Evolutionary conservation across 1,284 basidiomycete genomes (phyloP).

Genomic region (Austropuccinia psidii): DNA sequence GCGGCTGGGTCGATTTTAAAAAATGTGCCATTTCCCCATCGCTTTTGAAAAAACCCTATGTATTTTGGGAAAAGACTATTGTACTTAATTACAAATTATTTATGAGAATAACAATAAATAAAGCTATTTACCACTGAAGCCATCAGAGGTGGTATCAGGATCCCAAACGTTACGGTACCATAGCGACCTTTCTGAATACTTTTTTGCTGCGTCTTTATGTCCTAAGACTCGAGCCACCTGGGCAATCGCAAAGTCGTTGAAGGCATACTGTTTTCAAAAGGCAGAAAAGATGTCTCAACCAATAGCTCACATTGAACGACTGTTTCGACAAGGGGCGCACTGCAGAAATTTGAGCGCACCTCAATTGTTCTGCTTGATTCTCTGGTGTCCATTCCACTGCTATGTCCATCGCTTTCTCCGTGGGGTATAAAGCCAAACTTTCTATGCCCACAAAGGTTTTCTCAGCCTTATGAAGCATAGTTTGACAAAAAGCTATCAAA

Average conservation of each 20-base stretch:
- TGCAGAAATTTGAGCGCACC: too few species aligned
- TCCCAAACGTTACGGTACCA: constrained; percentile 58
- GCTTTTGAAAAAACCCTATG: not conserved
- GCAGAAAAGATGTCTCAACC: not conserved
- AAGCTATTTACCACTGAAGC: constrained; percentile 51
- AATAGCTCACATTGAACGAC: not conserved
- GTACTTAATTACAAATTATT: not conserved
- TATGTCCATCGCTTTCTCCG: not conserved
- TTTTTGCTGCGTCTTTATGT: not conserved
- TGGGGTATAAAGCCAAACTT: not conserved
- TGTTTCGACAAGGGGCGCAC: too few species aligned
- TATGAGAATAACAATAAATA: not conserved
- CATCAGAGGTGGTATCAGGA: constrained; percentile 54
- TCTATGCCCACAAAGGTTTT: too few species aligned
- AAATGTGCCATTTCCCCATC: not conserved
- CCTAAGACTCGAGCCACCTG: not conserved
- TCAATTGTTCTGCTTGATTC: constrained; percentile 11
- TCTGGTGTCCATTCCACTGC: not conserved
- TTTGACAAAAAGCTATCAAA: too few species aligned
- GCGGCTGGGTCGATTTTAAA: not conserved
- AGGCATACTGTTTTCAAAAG: not conserved
- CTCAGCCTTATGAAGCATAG: too few species aligned
- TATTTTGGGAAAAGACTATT: not conserved
- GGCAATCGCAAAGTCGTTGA: not conserved
- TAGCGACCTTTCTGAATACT: constrained; percentile 55